Base-by-base conservation (phyloP, 768 basidiomycete genomes). In the Podaxis pistillaris region DNA sequence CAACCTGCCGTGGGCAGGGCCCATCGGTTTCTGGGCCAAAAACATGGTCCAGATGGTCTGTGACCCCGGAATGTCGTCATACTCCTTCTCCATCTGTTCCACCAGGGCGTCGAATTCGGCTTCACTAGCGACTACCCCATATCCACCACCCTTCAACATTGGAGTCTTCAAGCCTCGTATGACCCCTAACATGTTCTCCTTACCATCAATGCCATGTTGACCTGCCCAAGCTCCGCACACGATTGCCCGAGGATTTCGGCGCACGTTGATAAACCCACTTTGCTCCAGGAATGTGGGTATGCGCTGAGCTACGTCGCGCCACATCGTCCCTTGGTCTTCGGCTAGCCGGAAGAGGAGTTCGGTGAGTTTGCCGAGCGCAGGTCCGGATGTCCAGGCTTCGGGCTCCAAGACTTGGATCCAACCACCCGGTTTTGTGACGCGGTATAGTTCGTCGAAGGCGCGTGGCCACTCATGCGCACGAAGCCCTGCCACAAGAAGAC, bases 361-460 rank as follows among this genome's bases (percentile, higher is more conserved):
- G 2, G 38, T 41, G 19, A 53, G 28, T 11, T 33, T 60, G 22
- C 9, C n/a, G 6, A 60, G 24, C 13, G 51, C 38, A 3, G 51
- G 59, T 9, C 59, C 59, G 13, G 59, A 60, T 11, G 37, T 60
- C 59, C 59, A 60, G 8, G 17, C 26, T 7, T 53, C 38, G n/a
- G 26, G 15, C 51, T 60, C 59, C 6, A 53, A n/a, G 28, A 60
- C 24, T 11, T 60, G 59, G 2, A 60, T 24, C 51, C 59, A 60
- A 11, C 59, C 59, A 28, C 59, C 59, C 19, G 59, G 59, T 46
- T 30, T 60, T 17, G 40, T 38, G 22, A 60, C 59, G n/a, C 59
- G 24, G 51, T 60, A 54, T 6, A 60, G 26, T 17, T 63, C 63
- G 8, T 44, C 50, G 36, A 63, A 15, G 7, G 55, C 63, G 19